Conservation (phyloP, 1,284 basidiomycete species). For the Ustilago trichophora region DNA sequence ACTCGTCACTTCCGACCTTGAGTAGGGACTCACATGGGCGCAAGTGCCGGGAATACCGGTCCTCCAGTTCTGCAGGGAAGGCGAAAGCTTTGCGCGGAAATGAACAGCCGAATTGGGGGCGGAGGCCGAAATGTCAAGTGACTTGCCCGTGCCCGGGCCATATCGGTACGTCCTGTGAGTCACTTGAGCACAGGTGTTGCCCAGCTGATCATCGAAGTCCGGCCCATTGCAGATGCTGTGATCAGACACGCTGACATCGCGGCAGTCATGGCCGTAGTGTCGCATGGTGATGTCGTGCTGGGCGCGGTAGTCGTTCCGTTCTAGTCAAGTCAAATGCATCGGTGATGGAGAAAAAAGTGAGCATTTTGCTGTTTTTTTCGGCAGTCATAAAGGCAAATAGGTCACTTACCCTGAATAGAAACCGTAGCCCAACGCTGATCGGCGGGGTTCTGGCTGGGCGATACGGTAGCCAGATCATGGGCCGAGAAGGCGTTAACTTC, state of each 20-base stretch:
- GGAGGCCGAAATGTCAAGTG: not conserved
- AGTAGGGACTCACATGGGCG: not conserved
- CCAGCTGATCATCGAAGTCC: not conserved
- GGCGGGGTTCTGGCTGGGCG: too few species aligned
- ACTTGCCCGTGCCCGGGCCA: not conserved
- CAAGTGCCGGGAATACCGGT: slow-evolving; percentile 5
- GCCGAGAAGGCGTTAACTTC: not conserved
- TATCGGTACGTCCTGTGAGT: not conserved
- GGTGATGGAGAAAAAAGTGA: too few species aligned
- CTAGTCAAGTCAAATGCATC: too few species aligned
- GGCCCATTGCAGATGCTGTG: slow-evolving; percentile 5
- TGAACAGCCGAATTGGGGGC: not conserved
- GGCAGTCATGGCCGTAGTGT: slow-evolving; percentile 4
- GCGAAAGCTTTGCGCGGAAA: not conserved
- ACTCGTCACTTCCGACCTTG: too few species aligned
- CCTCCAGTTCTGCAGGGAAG: slow-evolving; percentile 6
- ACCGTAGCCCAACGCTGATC: too few species aligned
- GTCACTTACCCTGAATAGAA: too few species aligned
- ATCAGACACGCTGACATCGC: not conserved
- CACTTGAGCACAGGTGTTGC: slow-evolving; percentile 15
- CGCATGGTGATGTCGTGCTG: slow-evolving; percentile 3
- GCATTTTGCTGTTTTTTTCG: too few species aligned
- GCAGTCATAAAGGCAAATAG: too few species aligned
- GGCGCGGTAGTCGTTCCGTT: too few species aligned
- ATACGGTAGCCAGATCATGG: too few species aligned